Evolutionary conservation across 106 monocot species (phyloP).

Genomic region (Xerophyta viscosa): DNA sequence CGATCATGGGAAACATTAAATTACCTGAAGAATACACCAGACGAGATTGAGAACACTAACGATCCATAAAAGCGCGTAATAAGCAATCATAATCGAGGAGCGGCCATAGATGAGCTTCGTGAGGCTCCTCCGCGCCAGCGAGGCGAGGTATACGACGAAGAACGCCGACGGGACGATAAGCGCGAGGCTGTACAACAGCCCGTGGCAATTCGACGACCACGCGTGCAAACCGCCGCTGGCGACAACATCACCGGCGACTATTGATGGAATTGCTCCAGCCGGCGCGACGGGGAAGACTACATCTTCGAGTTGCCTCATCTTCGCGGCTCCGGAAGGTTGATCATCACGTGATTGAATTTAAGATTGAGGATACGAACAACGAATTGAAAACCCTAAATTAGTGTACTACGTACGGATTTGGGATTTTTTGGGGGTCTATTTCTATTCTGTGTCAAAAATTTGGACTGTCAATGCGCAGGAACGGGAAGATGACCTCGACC

Average conservation of each 20-base stretch:
- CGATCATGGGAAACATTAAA: background rate
- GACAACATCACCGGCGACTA: constrained; percentile 7
- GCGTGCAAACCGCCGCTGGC: constrained; percentile 11
- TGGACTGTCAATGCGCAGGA: no score
- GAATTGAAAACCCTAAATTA: no score
- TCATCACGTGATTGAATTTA: no score
- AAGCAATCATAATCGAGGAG: constrained; percentile 49
- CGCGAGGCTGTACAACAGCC: constrained; percentile 34
- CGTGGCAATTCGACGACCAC: constrained; percentile 46
- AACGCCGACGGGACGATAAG: constrained; percentile 46
- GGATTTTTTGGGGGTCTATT: no score
- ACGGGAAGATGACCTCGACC: no score
- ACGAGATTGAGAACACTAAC: constrained; percentile 50
- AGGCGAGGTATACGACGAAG: constrained; percentile 56
- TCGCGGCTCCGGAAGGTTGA: no score
- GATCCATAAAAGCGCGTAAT: constrained; percentile 50
- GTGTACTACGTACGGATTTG: no score
- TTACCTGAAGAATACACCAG: constrained; percentile 67
- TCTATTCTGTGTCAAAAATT: no score
- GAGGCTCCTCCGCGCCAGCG: constrained; percentile 48
- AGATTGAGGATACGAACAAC: no score
- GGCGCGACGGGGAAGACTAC: no score
- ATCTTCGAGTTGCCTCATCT: no score
- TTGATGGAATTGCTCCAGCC: constrained; percentile 3
- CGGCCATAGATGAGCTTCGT: constrained; percentile 48